Conservation (phyloP, 768 basidiomycete genomes). For the Neoboletus subvelutipes region DNA sequence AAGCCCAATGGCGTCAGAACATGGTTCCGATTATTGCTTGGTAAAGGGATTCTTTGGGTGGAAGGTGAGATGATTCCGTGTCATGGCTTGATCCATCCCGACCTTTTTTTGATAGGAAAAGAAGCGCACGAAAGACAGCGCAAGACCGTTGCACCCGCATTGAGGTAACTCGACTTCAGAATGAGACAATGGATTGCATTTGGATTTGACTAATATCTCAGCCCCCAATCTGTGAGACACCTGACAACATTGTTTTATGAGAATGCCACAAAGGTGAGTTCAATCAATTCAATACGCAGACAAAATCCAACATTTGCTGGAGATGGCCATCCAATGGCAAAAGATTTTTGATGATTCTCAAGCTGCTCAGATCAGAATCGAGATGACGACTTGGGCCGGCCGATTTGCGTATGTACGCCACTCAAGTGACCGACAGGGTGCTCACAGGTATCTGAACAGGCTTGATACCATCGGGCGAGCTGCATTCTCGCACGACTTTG, state of each 20-base stretch:
- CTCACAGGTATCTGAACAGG: conserved; percentile 28
- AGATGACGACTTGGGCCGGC: conserved; percentile 58
- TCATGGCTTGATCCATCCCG: not conserved
- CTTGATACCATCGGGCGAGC: conserved; percentile 60
- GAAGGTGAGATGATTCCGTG: conserved; percentile 44
- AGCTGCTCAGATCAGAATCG: conserved; percentile 45
- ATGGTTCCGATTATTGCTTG: conserved; percentile 62
- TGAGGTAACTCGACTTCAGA: conserved; percentile 41
- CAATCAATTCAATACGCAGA: not conserved
- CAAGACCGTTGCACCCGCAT: conserved; percentile 51
- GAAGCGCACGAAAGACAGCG: conserved; percentile 57
- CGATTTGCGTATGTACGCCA: conserved; percentile 53
- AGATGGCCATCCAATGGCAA: conserved; percentile 51
- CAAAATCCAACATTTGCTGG: conserved; percentile 5
- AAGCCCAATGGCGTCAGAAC: conserved; percentile 62
- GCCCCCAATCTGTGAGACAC: conserved; percentile 53
- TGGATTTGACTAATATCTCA: conserved; percentile 18
- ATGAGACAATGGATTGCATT: not conserved
- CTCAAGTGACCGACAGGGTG: not conserved
- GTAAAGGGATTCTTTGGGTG: conserved; percentile 64
- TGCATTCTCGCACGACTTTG: conserved; percentile 64
- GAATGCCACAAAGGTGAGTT: conserved; percentile 43
- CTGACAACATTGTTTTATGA: conserved; percentile 54
- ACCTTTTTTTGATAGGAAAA: conserved; percentile 40
- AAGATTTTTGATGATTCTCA: conserved; percentile 43